Evolutionary conservation across 257 asterid genomes (phyloP).

Genomic region (Fraxinus americana): DNA sequence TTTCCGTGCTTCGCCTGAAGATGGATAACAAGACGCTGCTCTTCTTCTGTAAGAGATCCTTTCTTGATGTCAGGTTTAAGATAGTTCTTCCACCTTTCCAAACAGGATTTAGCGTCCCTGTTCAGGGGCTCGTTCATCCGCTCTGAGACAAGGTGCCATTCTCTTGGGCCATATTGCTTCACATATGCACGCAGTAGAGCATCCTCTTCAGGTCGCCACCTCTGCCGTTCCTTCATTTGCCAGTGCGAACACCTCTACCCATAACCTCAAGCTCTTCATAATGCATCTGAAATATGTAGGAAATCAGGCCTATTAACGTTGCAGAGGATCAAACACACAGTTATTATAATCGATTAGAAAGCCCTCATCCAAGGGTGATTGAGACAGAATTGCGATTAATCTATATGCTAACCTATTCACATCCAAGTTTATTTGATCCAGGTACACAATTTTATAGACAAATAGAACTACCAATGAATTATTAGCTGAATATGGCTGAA

Average conservation of each 20-base stretch:
- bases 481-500: background rate
- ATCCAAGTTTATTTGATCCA: no score
- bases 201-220: constrained; percentile 48
- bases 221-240: constrained; percentile 67
- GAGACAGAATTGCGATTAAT: background rate
- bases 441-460: no score
- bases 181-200: constrained; percentile 37
- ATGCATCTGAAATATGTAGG: constrained; percentile 22
- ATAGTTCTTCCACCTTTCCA: constrained; percentile 49
- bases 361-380: background rate
- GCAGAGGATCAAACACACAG: no score
- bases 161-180: constrained; percentile 50
- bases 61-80: constrained; percentile 44
- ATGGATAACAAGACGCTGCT: constrained; percentile 51
- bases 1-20: constrained; percentile 67
- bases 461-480: no score
- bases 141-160: constrained; percentile 66
- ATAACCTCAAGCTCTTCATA: constrained; percentile 53
- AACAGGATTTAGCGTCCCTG: constrained; percentile 68
- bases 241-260: constrained; percentile 40
- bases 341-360: background rate
- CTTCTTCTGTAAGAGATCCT: constrained; percentile 40
- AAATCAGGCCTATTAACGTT: no score
- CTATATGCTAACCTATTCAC: background rate
- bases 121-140: constrained; percentile 57